phyloP scores from a whole-genome alignment of 2,329 filamentous ascomycete species.

The Pyrenophora seminiperda region DNA sequence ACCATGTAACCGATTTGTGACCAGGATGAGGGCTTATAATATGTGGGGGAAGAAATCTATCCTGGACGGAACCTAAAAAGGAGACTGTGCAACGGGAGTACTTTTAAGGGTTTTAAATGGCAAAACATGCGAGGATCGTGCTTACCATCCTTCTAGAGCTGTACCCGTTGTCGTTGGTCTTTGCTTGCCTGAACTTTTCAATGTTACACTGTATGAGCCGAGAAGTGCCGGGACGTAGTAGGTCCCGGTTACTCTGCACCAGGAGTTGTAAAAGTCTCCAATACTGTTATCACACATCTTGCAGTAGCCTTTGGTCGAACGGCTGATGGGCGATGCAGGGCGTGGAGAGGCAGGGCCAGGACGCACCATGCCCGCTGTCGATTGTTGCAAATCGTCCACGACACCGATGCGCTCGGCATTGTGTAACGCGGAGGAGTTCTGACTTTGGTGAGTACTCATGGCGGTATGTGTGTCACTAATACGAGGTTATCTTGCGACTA shows the following conservation, averaged over 20 bases:
- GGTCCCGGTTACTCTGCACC: constrained; percentile 40
- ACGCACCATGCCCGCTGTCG: constrained; percentile 14
- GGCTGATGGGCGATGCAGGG: constrained; percentile 18
- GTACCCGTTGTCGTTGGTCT: constrained; percentile 38
- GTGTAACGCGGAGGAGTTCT: constrained; percentile 17
- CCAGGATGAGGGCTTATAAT: constrained; percentile 40
- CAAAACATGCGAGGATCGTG: constrained; percentile 24
- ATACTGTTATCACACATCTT: constrained; percentile 32
- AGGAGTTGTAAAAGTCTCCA: constrained; percentile 48
- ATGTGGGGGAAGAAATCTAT: constrained; percentile 36
- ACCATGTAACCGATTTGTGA: constrained; percentile 38
- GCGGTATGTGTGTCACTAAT: constrained; percentile 7
- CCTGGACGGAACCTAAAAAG: constrained; percentile 29
- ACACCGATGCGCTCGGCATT: constrained; percentile 9
- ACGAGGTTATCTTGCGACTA: constrained; percentile 1
- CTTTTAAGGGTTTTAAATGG: neutral
- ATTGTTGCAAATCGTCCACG: neutral
- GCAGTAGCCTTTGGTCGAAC: constrained; percentile 40
- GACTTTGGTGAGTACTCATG: constrained; percentile 13
- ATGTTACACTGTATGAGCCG: constrained; percentile 41
- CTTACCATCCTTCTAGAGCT: constrained; percentile 48
- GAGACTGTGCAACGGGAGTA: constrained; percentile 32
- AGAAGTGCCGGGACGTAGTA: constrained; percentile 45
- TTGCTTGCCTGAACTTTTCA: constrained; percentile 32
- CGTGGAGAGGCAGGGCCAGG: constrained; percentile 19